Base-by-base conservation (phyloP, 78 protist species). In the Isochrysis galbana region DNA sequence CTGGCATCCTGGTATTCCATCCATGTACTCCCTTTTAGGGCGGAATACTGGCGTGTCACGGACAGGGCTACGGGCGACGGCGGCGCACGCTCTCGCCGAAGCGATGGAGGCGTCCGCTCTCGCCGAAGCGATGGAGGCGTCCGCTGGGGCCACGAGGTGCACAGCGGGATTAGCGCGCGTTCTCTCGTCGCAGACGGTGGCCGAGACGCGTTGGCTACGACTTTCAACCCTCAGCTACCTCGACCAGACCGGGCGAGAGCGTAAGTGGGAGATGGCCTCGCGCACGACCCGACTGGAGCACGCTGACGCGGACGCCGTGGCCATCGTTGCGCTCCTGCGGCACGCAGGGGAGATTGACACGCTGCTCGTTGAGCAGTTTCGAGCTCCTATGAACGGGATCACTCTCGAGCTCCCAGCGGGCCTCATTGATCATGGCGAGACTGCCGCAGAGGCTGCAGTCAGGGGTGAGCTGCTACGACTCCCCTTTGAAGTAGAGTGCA, bases 321-420 rank as follows among this genome's bases (percentile, higher is more conserved):
- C 45, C 45, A 78, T 78, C 54, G 54, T 78, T 2, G 87, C 48
- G n/a, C 29, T 78, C 32, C 54, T 42, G 38, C 45, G 87, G 21
- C 74, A 11, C 7, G 4, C 19, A 21, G 32, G 11, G 10, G 54
- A 38, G 2, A 32, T 42, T 4, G 54, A 83, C 32, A 32, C n/a
- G 29, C 67, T 83, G 36, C 69, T 83, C 21, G 89, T 83, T 23
- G 39, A 1, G 38, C 89, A 83, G 67, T 83, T 46, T 39, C 89
- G 89, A 34, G 44, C 89, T 5, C 69, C 89, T 5, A 7, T 41
- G 19, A 10, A 29, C 42, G 42, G 26, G 38, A 25, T 46, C 36
- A 46, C 89, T 0, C 7, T 83, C 1, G 89, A 83, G 67, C 67
- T 83, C 5, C 89, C 89, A 0, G 54, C 89, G n/a, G 89, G 89